Evolutionary conservation across 352 stramenopile species (phyloP), one percentile per base, ranked within the genome.

Genomic region (Globisporangium lucens): DNA sequence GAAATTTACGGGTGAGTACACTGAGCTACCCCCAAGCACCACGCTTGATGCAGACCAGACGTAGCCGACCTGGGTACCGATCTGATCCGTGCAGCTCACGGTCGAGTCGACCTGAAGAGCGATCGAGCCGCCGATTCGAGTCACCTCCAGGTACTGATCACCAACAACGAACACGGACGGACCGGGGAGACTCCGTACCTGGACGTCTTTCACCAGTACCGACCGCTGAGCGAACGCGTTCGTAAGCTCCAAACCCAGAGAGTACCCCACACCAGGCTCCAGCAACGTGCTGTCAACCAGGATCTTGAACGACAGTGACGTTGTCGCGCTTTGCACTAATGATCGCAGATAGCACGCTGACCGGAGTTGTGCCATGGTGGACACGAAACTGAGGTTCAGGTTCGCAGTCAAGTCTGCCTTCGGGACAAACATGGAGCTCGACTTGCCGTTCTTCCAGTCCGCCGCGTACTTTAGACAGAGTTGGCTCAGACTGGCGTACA

Each of bases 211-310:
- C 0, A 63, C 58, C 3, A 68, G 56, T 0, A 68, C 43, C 0
- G 69, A 51, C 2, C 70, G 67, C 56, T 91, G 78, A 12, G 55
- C 69, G 22, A 92, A 92, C 10, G 79, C 80, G 43, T 94, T 94
- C 10, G 66, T 73, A 7, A 94, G 75, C 15, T 75, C 75, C 22
- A 92, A 57, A 0, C 82, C 83, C 5, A 92, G 59, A 1, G 78
- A 59, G 61, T 90, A 91, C 2, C 43, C 67, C 20, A 68, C 68
- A 1, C 78, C 73, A 1, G 75, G 41, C 52, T 83, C 71, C 0
- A 94, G 30, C 0, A 77, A 56, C 0, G 75, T 74, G 47, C 73
- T 86, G 59, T 92, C 78, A 33, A 92, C 47, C 8, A 69, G 52
- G n/a, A 90, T 51, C 9, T 68, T 66, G 12, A 87, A 49, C 12